Percentiles rank a stretch among this genome's conserved stretches.
Evolutionary conservation across 805 yeast species (phyloP).

Genomic region (Metschnikowia continentalis): DNA sequence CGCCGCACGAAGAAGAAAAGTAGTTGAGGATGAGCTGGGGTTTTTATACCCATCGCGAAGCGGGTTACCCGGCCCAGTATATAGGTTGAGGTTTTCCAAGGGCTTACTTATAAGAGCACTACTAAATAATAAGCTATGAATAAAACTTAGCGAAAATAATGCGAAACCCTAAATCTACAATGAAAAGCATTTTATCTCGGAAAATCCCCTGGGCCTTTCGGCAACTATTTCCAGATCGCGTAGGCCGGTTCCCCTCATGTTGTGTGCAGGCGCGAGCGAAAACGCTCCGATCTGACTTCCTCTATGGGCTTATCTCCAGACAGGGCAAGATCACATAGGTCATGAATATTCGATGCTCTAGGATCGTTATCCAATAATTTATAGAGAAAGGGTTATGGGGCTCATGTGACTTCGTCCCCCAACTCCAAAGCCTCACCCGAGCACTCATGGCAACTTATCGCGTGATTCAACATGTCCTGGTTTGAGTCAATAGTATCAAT

Average conservation of each 20-base stretch:
- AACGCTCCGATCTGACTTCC: conserved; percentile 2
- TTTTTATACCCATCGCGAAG: conserved; percentile 10
- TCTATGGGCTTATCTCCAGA: conserved; percentile 1
- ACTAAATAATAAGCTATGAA: background rate
- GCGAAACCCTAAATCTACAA: too few relatives aligned
- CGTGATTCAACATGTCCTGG: background rate
- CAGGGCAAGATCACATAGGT: too few relatives aligned
- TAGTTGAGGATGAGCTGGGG: background rate
- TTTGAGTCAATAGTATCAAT: background rate
- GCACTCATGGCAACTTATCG: background rate
- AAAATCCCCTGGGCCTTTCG: background rate
- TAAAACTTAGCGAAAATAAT: too few relatives aligned
- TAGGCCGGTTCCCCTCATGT: background rate
- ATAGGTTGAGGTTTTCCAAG: background rate
- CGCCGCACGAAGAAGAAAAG: conserved; percentile 43
- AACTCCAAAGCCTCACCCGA: too few relatives aligned
- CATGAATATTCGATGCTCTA: background rate
- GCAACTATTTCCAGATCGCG: background rate
- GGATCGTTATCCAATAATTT: background rate
- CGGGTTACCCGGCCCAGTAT: conserved; percentile 15
- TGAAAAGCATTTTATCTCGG: background rate
- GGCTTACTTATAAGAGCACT: background rate
- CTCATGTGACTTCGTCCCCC: too few relatives aligned
- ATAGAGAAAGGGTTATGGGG: too few relatives aligned
- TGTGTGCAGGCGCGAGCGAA: background rate